Evolutionary conservation across 176 grass and related monocot species (phyloP).

Genomic region (Raddia distichophylla): DNA sequence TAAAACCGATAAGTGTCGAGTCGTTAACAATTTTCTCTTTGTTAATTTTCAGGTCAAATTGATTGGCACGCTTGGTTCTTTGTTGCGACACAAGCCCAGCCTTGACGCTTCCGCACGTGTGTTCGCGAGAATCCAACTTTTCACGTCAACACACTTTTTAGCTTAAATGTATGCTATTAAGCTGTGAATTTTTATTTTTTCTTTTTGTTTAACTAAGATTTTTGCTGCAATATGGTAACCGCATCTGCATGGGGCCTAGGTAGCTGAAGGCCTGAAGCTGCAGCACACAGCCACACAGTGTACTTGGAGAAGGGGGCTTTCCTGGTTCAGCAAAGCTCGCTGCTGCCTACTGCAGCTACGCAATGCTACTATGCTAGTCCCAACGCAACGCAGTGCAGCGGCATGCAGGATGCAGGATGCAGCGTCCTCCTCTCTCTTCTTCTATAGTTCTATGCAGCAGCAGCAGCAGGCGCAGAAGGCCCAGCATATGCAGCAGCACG

Average conservation of each 20-base stretch:
- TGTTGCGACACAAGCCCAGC: no score
- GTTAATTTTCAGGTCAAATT: no score
- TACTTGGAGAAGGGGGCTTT: constrained; percentile 27
- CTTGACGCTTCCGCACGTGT: no score
- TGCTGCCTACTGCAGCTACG: not conserved
- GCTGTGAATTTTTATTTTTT: no score
- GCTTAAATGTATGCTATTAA: not conserved
- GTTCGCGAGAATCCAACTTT: no score
- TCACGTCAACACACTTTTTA: no score
- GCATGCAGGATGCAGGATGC: not conserved
- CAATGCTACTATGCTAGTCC: constrained; percentile 10
- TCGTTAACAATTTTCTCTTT: no score
- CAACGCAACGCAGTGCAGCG: constrained; percentile 19
- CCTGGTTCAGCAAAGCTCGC: constrained; percentile 25
- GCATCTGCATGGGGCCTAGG: no score
- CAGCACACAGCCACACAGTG: constrained; percentile 16
- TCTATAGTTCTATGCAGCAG: constrained; percentile 25
- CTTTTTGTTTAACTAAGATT: no score
- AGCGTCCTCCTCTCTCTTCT: not conserved
- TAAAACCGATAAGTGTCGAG: no score
- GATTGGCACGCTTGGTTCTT: no score
- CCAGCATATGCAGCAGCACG: not conserved
- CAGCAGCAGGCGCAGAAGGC: not conserved
- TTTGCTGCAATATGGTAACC: no score
- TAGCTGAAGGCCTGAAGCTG: not conserved